These are phyloP conservation scores for Trametes coccinea DNA, from an alignment of 768 basidiomycete species.

Conservation along the genomic window DNA sequence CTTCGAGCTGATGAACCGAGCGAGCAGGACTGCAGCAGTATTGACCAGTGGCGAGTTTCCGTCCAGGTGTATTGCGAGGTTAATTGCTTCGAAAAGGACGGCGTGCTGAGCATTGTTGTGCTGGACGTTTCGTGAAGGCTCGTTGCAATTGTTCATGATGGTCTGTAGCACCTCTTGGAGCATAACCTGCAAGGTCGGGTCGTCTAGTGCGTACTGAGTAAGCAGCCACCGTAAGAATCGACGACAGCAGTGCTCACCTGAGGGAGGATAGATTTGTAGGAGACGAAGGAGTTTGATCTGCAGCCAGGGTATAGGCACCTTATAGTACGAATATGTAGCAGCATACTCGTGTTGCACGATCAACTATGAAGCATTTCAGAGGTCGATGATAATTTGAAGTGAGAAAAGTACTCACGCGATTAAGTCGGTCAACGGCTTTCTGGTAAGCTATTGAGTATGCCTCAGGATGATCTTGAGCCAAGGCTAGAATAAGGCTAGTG, in stretches of 20 bases:
- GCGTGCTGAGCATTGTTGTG: constrained; percentile 99
- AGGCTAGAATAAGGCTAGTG: constrained; percentile 88
- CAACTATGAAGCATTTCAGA: constrained; percentile 50
- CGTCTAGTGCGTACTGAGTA: constrained; percentile 53
- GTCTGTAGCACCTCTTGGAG: constrained; percentile 84
- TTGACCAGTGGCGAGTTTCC: constrained; percentile 85
- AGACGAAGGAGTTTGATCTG: constrained; percentile 94
- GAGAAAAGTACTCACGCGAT: constrained; percentile 57
- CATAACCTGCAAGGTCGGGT: constrained; percentile 72
- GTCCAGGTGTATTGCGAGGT: constrained; percentile 94
- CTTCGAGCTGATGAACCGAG: constrained; percentile 95
- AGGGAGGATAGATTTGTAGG: constrained; percentile 93
- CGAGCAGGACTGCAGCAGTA: constrained; percentile 86
- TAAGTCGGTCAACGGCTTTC: constrained; percentile 88
- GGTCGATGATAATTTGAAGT: not conserved
- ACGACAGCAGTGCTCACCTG: constrained; percentile 56
- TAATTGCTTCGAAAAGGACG: constrained; percentile 96
- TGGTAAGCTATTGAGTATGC: constrained; percentile 91
- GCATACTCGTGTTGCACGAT: constrained; percentile 89
- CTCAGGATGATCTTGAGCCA: constrained; percentile 92
- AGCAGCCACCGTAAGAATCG: not conserved
- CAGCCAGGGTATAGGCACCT: constrained; percentile 96
- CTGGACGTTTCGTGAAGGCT: constrained; percentile 91
- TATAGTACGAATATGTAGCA: constrained; percentile 93
- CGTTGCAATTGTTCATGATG: constrained; percentile 88